Conservation (phyloP, 2,329 filamentous ascomycete genomes). For the Epichloe sylvatica region DNA sequence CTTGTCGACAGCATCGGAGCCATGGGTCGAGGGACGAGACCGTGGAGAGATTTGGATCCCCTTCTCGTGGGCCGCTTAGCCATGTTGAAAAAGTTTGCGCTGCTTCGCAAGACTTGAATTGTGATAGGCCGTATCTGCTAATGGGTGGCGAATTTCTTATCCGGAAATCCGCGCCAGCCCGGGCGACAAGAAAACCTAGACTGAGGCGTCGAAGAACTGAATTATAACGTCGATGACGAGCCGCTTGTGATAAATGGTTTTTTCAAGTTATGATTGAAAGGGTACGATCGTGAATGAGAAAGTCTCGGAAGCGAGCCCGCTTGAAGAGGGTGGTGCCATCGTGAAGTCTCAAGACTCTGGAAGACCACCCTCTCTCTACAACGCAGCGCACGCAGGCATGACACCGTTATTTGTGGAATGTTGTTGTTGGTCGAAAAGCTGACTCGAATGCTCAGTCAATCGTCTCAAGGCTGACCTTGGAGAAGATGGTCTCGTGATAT, state of each 20-base stretch:
- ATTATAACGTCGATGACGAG: background rate
- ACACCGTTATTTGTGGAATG: slow-evolving; percentile 5
- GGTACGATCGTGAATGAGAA: background rate
- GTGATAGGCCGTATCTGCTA: background rate
- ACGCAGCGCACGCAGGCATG: slow-evolving; percentile 29
- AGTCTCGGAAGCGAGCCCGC: slow-evolving; percentile 17
- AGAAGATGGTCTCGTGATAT: slow-evolving; percentile 2
- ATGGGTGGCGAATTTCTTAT: slow-evolving; percentile 1
- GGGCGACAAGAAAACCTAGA: background rate
- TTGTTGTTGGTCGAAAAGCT: background rate
- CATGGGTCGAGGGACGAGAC: slow-evolving; percentile 20
- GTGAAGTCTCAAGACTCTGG: slow-evolving; percentile 25
- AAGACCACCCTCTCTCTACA: slow-evolving; percentile 39
- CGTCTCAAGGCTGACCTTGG: too few relatives aligned
- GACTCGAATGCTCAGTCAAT: background rate
- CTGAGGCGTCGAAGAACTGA: background rate
- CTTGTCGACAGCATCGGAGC: slow-evolving; percentile 13
- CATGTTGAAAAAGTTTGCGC: slow-evolving; percentile 9
- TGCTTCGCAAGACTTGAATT: background rate
- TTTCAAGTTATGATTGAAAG: background rate
- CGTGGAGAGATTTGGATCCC: background rate
- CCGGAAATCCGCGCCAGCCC: background rate
- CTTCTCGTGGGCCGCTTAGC: slow-evolving; percentile 13
- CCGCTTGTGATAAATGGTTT: background rate
- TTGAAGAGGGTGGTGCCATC: slow-evolving; percentile 44